Evolutionary conservation across 2,329 filamentous ascomycete genomes (phyloP).

Genomic region (Exophiala viscosa): DNA sequence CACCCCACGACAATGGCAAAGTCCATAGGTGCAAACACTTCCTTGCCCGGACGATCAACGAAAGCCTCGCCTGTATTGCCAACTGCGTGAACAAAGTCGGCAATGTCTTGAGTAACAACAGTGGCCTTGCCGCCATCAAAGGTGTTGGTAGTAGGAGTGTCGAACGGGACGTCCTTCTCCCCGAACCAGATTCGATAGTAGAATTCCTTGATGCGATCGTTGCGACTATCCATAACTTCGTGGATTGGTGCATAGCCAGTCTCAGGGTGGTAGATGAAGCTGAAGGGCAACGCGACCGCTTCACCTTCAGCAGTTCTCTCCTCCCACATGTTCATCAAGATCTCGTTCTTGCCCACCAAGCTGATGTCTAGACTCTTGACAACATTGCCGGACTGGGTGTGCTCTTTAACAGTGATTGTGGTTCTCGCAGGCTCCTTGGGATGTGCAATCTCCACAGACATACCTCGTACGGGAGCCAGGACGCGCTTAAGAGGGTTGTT

Average conservation of each 20-base stretch:
- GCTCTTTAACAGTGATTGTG: conserved; percentile 80
- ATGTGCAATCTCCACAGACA: conserved; percentile 82
- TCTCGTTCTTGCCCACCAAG: conserved; percentile 70
- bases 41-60: conserved; percentile 90
- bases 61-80: conserved; percentile 98
- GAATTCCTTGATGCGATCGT: conserved; percentile 98
- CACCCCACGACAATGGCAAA: conserved; percentile 97
- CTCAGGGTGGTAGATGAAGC: conserved; percentile 91
- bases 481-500: conserved; percentile 93
- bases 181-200: conserved; percentile 99
- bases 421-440: conserved; percentile 82
- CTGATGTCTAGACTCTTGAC: conserved; percentile 85
- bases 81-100: conserved; percentile 98
- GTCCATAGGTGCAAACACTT: conserved; percentile 95
- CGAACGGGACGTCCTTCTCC: conserved; percentile 75
- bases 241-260: conserved; percentile 95
- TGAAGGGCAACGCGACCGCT: conserved; percentile 76
- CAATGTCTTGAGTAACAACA: conserved; percentile 89
- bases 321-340: conserved; percentile 86
- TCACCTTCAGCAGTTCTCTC: conserved; percentile 81
- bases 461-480: conserved; percentile 77
- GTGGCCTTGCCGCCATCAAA: conserved; percentile 87
- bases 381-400: conserved; percentile 78
- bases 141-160: conserved; percentile 76
- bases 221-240: conserved; percentile 92